Base-by-base conservation (phyloP, 257 asterid species). In the Nicotiana undulata region DNA sequence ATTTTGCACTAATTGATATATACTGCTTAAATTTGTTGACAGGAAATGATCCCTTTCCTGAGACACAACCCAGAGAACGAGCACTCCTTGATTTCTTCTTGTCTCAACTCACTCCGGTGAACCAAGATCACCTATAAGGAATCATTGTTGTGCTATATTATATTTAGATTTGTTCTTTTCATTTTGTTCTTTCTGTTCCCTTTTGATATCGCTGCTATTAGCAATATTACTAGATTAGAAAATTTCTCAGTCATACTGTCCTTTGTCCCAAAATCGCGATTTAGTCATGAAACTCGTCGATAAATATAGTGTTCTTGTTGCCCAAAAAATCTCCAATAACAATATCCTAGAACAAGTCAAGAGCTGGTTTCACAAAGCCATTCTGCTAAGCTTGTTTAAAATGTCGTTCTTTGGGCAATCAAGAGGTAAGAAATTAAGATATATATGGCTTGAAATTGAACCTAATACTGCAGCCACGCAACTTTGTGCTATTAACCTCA, bases 61-160 rank as follows among this genome's bases (percentile, higher is more conserved):
- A 75, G 24, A 13, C 89, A 10, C 95, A 85, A 76, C 95, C 93
- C 9, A 88, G 97, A 84, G 97, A 93, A 82, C 79, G 90, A 77
- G 95, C 94, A 2, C 87, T 93, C 8, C 90, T 90, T 76, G 95
- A 93, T 56, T 88, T 89, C 82, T 90, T 85, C 74, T 84, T 90
- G 44, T 91, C 97, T 44, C 95, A 87, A 75, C 92, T 93, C 60
- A 86, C 90, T 1, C 94, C 95, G 5, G 90, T 83, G 60, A 78
- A 86, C 85, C 92, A 83, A 78, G 87, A 88, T 67, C 89, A 76
- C 64, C 63, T 87, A 18, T 86, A 63, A 85, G 56, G 58, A 75
- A 29, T 56, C 32, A 15, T 22, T 72, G 20, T 49, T 1, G 24
- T 49, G 9, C 53, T 24, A 16, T 49, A 24, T 15, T 24, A 16